Conservation (phyloP, 257 asterid genomes). For the Capsicum chinense region DNA sequence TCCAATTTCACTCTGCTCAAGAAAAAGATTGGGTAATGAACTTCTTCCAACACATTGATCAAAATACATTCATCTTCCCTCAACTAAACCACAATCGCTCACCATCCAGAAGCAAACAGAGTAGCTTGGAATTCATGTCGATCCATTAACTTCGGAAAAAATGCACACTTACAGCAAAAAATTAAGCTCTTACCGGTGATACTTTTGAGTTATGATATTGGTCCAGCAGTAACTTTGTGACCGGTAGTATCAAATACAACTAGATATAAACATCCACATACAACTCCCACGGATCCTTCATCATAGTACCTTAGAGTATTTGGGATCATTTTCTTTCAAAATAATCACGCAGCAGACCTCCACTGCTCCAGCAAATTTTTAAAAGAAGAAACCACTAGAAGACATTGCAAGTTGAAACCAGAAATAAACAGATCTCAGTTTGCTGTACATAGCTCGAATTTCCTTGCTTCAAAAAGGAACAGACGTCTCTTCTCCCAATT, state of each 20-base stretch:
- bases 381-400: conserved; percentile 28
- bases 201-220: background rate
- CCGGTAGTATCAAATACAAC: background rate
- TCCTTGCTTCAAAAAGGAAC: conserved; percentile 34
- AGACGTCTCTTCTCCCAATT: conserved; percentile 6
- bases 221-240: background rate
- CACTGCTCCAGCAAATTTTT: conserved; percentile 32
- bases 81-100: background rate
- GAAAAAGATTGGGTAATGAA: too few species aligned
- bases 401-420: background rate
- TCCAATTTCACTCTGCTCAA: too few species aligned
- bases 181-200: background rate
- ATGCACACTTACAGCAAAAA: background rate
- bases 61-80: conserved; percentile 4
- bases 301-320: background rate
- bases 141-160: background rate
- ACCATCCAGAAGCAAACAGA: background rate
- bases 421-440: conserved; percentile 8
- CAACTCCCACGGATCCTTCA: background rate
- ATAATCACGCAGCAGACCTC: conserved; percentile 13
- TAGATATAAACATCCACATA: background rate
- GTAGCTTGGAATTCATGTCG: background rate
- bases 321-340: conserved; percentile 1
- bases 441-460: conserved; percentile 13
- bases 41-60: background rate